Conservation (phyloP, 306 rosid genomes). For the Gynostemma pentaphyllum region DNA sequence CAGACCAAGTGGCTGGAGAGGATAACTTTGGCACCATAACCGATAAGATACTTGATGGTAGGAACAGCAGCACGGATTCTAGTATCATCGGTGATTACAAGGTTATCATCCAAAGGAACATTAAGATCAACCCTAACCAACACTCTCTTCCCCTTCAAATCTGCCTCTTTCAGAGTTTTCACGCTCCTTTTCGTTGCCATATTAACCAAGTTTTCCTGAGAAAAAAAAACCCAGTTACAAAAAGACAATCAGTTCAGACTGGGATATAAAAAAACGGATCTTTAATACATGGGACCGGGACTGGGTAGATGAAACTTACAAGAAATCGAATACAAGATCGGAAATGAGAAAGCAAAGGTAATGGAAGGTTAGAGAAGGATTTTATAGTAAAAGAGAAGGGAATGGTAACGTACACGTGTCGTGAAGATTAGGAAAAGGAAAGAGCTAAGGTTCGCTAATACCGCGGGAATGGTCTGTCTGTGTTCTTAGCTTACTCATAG, state of each 20-base stretch:
- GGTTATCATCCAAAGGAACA: conserved; percentile 82
- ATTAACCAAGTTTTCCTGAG: conserved; percentile 10
- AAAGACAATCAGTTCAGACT: too few relatives aligned
- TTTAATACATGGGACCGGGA: too few relatives aligned
- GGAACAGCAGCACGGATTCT: conserved; percentile 87
- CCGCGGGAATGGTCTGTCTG: too few relatives aligned
- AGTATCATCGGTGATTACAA: conserved; percentile 78
- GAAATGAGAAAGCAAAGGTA: neutral
- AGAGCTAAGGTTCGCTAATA: too few relatives aligned
- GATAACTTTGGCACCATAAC: conserved; percentile 68
- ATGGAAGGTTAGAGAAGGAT: neutral
- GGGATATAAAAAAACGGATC: neutral
- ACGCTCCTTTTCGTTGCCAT: conserved; percentile 96
- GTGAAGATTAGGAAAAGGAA: too few relatives aligned
- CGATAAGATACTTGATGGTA: conserved; percentile 64
- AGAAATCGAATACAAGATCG: neutral
- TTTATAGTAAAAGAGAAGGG: too few relatives aligned
- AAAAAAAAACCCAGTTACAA: conserved; percentile 11
- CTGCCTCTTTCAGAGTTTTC: conserved; percentile 62
- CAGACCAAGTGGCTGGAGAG: conserved; percentile 65
- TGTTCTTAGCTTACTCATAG: too few relatives aligned
- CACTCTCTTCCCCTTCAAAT: conserved; percentile 88
- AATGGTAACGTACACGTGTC: neutral
- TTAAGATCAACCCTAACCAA: conserved; percentile 89
- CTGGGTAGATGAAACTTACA: neutral